phyloP scores from a whole-genome alignment of 768 basidiomycete genomes.

The Guyanaporus albipodus region DNA sequence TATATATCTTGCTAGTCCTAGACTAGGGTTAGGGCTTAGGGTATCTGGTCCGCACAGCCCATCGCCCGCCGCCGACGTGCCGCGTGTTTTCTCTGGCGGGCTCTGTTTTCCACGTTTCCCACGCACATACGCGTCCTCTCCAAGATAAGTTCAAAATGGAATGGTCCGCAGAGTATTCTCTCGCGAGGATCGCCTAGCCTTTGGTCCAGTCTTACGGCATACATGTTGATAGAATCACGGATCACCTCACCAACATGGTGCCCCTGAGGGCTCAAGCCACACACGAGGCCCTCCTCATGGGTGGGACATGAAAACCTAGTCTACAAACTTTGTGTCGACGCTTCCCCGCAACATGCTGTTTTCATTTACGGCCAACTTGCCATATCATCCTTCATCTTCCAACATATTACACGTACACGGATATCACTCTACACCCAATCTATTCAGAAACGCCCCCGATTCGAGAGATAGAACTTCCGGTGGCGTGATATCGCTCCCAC shows the following conservation, averaged over 20 bases:
- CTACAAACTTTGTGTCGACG: slow-evolving; percentile 13
- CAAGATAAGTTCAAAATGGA: too few relatives aligned
- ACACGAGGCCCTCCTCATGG: slow-evolving; percentile 21
- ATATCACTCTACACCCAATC: slow-evolving; percentile 13
- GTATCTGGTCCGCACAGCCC: slow-evolving; percentile 12
- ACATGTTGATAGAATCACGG: slow-evolving; percentile 19
- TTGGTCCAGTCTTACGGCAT: slow-evolving; percentile 12
- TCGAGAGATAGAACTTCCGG: slow-evolving; percentile 6
- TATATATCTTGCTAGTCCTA: slow-evolving; percentile 3
- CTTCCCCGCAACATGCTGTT: slow-evolving; percentile 27
- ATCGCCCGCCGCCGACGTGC: slow-evolving; percentile 13
- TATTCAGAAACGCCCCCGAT: background rate
- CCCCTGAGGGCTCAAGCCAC: slow-evolving; percentile 9
- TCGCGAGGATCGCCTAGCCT: slow-evolving; percentile 7
- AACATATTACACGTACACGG: slow-evolving; percentile 12
- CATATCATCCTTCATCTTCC: slow-evolving; percentile 7
- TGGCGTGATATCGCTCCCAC: slow-evolving; percentile 14
- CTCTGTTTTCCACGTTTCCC: too few relatives aligned
- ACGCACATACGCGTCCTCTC: too few relatives aligned
- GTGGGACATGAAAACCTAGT: slow-evolving; percentile 14
- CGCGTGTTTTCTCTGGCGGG: slow-evolving; percentile 21
- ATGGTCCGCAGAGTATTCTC: too few relatives aligned
- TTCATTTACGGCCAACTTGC: slow-evolving; percentile 22
- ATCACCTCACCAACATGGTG: slow-evolving; percentile 5
- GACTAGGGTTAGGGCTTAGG: slow-evolving; percentile 32